Percentiles rank a stretch among this genome's conserved stretches.
phyloP scores from a whole-genome alignment of 495 filamentous ascomycete species.

The Annulohypoxylon maeteangense region DNA sequence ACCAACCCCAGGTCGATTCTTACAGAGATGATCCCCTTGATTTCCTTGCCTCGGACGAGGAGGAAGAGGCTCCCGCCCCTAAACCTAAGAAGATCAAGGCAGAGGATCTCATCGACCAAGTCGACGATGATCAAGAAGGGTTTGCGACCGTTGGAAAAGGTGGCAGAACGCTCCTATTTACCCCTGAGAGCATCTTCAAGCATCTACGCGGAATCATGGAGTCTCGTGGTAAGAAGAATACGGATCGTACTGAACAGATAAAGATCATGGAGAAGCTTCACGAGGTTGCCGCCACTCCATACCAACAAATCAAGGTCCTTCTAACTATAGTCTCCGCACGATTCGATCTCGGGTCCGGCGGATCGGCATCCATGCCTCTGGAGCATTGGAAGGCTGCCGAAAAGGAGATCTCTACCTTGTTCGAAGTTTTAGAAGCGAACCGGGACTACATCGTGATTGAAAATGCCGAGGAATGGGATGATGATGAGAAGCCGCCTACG shows the following conservation, averaged over 20 bases:
- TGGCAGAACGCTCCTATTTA: conserved; percentile 87
- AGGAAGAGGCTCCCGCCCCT: conserved; percentile 61
- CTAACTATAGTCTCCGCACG: conserved; percentile 91
- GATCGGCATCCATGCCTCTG: conserved; percentile 85
- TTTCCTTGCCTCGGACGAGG: conserved; percentile 88
- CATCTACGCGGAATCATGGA: conserved; percentile 92
- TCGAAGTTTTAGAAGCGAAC: conserved; percentile 82
- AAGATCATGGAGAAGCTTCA: conserved; percentile 95
- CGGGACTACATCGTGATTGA: conserved; percentile 85
- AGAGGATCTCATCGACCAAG: conserved; percentile 54
- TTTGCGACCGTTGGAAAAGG: conserved; percentile 87
- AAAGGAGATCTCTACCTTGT: conserved; percentile 78
- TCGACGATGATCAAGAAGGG: conserved; percentile 79
- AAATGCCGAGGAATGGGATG: conserved; percentile 97
- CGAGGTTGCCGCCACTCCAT: conserved; percentile 87
- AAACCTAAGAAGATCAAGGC: conserved; percentile 60
- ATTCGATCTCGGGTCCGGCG: conserved; percentile 89
- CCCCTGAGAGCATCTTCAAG: conserved; percentile 97
- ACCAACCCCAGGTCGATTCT: conserved; percentile 83
- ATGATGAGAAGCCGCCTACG: conserved; percentile 90
- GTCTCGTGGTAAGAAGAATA: conserved; percentile 98
- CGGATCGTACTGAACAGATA: conserved; percentile 93
- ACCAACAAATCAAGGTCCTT: conserved; percentile 94
- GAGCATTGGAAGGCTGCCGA: conserved; percentile 98
- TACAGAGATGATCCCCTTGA: conserved; percentile 84